Percentiles rank a stretch among this genome's conserved stretches.
Evolutionary conservation across 2,329 filamentous ascomycete genomes (phyloP).

Genomic region (Colletotrichum destructivum): DNA sequence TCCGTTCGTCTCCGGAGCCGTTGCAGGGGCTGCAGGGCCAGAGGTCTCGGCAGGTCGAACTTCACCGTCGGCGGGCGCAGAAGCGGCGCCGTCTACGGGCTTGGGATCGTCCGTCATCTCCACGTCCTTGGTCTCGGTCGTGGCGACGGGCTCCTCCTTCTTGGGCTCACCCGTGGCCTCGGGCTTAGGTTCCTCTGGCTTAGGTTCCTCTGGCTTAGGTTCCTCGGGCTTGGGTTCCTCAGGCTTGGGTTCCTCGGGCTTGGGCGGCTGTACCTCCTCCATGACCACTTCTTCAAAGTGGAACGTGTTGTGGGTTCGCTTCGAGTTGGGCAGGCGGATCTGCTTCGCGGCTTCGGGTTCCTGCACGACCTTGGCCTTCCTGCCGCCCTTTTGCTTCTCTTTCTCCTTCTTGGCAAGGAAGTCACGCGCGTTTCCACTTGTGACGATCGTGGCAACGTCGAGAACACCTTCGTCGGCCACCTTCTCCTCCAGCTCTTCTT

Average conservation of each 20-base stretch:
- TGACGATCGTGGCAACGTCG: slow-evolving; percentile 88
- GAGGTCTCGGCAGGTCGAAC: slow-evolving; percentile 45
- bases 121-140: slow-evolving; percentile 42
- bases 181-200: slow-evolving; percentile 46
- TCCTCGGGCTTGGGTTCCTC: slow-evolving; percentile 43
- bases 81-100: slow-evolving; percentile 37
- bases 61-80: slow-evolving; percentile 42
- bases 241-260: slow-evolving; percentile 46
- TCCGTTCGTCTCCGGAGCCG: slow-evolving; percentile 43
- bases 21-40: slow-evolving; percentile 38
- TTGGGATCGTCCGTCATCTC: slow-evolving; percentile 44
- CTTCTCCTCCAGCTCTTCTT: slow-evolving; percentile 56
- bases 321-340: slow-evolving; percentile 78
- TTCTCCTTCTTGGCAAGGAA: slow-evolving; percentile 88
- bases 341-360: slow-evolving; percentile 71
- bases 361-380: slow-evolving; percentile 68
- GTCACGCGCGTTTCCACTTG: slow-evolving; percentile 84
- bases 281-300: slow-evolving; percentile 79
- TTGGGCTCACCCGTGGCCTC: slow-evolving; percentile 38
- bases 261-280: slow-evolving; percentile 63
- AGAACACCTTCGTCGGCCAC: slow-evolving; percentile 76
- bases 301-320: slow-evolving; percentile 78
- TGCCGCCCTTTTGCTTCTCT: slow-evolving; percentile 76
- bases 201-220: slow-evolving; percentile 45
- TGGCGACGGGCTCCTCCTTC: slow-evolving; percentile 22